phyloP scores from a whole-genome alignment of 441 rosid genomes.

The Arabidopsis lyrata region DNA sequence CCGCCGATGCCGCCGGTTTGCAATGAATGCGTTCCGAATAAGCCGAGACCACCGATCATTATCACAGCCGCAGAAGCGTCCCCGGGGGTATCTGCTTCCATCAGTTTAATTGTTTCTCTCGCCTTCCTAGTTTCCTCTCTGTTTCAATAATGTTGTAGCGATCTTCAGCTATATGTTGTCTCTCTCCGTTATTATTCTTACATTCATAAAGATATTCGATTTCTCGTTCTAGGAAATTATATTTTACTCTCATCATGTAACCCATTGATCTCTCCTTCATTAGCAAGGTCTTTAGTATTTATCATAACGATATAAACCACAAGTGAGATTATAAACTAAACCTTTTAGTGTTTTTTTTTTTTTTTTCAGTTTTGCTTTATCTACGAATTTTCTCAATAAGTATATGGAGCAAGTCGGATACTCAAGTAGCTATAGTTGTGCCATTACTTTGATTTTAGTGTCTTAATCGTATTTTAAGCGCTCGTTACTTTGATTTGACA shows the following conservation, averaged over 20 bases:
- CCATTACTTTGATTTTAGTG: not conserved
- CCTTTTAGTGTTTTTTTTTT: not conserved
- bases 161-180: not conserved
- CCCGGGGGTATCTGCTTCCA: constrained; percentile 2
- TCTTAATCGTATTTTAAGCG: not conserved
- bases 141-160: constrained; percentile 1
- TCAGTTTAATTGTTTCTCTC: not conserved
- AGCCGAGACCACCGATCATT: constrained; percentile 41
- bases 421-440: not conserved
- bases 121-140: constrained; percentile 13
- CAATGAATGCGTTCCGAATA: constrained; percentile 39
- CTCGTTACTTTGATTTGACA: not conserved
- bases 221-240: not conserved
- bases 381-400: not conserved
- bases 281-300: not conserved
- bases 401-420: not conserved
- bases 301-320: not conserved
- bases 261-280: no score
- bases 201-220: not conserved
- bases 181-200: not conserved
- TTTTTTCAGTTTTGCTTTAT: not conserved
- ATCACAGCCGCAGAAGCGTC: constrained; percentile 38
- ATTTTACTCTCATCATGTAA: no score
- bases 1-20: constrained; percentile 32
- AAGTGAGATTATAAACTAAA: not conserved